Base-by-base conservation (phyloP, 305 asterid genomes). In the Fraxinus paxiana region DNA sequence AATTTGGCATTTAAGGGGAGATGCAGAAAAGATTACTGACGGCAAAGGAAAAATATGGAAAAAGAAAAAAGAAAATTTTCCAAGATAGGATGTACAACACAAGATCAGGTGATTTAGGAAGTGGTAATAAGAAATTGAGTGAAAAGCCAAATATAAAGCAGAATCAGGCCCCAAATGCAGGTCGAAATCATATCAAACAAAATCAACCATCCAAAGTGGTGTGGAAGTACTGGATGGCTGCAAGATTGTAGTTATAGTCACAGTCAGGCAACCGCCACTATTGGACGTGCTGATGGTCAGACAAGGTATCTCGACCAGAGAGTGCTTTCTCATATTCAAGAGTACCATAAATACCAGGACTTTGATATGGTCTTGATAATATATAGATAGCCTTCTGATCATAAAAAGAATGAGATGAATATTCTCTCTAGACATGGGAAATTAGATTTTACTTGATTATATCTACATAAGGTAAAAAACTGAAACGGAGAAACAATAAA, bases 121-220 rank as follows among this genome's bases (percentile, higher is more conserved):
- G 28, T 59, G 33, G 43, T 63, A 75, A 9, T 10, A 67, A 54
- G 71, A 65, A 12, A 73, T 17, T 59, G 41, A 1, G 20, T 43
- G 46, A 18, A 73, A 41, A 13, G 37, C 6, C 26, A 67, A 12
- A 24, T 67, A 12, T 56, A 74, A 20, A 41, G 71, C 59, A 56
- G 33, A 4, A 48, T 18, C 70, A 31, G 34, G 15, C 79, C 65
- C 69, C 69, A 34, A 77, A 84, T 26, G 72, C 37, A 65, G n/a
- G 73, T 8, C 41, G 30, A 73, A 51, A 34, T 34, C 12, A 43
- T 54, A 43, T 28, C 15, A 26, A 26, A 59, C 13, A 12, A 56
- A 70, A 34, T 35, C 33, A 22, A 3, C 5, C 8, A 15, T 15
- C 76, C n/a, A 12, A 30, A 26, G 10, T 37, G 33, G 61, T 65